Evolutionary conservation across 352 stramenopile genomes (phyloP), one percentile per base, ranked within the genome.

Genomic region (Phytophthora vignae): DNA sequence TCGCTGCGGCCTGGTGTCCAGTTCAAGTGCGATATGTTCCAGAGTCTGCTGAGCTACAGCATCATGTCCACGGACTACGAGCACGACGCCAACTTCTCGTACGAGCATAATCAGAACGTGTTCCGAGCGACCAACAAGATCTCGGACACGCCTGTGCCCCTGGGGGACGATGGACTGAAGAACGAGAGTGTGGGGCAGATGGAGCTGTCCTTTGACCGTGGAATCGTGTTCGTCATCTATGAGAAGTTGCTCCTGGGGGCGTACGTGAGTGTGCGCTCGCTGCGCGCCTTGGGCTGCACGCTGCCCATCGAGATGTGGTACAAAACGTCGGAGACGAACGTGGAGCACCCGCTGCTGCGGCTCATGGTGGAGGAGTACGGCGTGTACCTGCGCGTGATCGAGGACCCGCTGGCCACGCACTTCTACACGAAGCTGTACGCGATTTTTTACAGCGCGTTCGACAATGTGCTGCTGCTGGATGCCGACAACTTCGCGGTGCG

Each of bases 281-380:
- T 92, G 49, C 82, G 84, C 4, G 29, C 67, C 12, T 64, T 87
- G 33, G 80, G 79, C 2, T 90, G 78, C 57, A 79, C 60, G 21
- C 53, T 92, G 55, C 82, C 82, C 0, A 84, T 92, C 52, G 84
- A 90, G n/a, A 81, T 88, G 57, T 85, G 79, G 80, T 84, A 83
- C 63, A 81, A 76, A 27, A 74, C 62, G 11, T 79, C 66, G 15
- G 79, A 88, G 58, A 82, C 71, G 14, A 71, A 78, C 14, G 60
- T 73, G 3, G n/a, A 77, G 22, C 78, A 84, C 49, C 69, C 73
- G n/a, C 69, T 88, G 22, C 44, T 88, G 53, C 67, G 72, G 42
- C 52, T 74, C 5, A 77, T 90, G 70, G 64, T 79, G 38, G 46
- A 69, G 11, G 69, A 85, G 46, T 76, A 78, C 46, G 64, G 66